These are phyloP conservation scores for Wallacemonas rigidus DNA, from an alignment of 208 protist species.

Conservation along the genomic window DNA sequence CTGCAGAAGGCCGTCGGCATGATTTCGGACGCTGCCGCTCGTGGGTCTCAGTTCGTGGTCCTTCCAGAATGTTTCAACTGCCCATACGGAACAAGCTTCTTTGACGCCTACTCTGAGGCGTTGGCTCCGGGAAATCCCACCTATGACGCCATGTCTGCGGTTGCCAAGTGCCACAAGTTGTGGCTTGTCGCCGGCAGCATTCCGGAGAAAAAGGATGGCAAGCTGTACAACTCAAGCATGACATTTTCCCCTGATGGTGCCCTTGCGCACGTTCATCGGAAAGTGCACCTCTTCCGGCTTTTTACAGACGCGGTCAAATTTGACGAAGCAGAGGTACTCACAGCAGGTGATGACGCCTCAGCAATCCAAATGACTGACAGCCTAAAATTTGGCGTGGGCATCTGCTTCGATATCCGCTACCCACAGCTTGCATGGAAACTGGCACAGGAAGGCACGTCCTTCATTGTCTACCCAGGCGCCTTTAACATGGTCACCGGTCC, in stretches of 20 bases:
- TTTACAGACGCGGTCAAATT: constrained; percentile 95
- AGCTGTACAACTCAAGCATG: constrained; percentile 95
- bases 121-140: constrained; percentile 69
- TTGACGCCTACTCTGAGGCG: constrained; percentile 94
- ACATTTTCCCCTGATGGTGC: constrained; percentile 91
- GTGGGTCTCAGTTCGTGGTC: constrained; percentile 87
- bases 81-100: constrained; percentile 94
- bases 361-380: constrained; percentile 46
- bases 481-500: constrained; percentile 99
- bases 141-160: constrained; percentile 68
- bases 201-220: constrained; percentile 87
- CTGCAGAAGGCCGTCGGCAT: constrained; percentile 70
- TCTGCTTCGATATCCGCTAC: constrained; percentile 99
- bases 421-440: constrained; percentile 90
- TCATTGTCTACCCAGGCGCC: constrained; percentile 96
- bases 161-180: constrained; percentile 71
- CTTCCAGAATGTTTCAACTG: constrained; percentile 96
- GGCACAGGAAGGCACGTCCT: constrained; percentile 68
- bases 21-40: constrained; percentile 71
- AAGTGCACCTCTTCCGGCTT: constrained; percentile 97
- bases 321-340: constrained; percentile 95
- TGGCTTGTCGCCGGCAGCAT: constrained; percentile 95
- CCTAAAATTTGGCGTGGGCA: constrained; percentile 94
- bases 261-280: constrained; percentile 89
- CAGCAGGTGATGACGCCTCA: constrained; percentile 76